Evolutionary conservation across 192 early-diverging fungal genomes (phyloP).

Genomic region (Podila horticola): DNA sequence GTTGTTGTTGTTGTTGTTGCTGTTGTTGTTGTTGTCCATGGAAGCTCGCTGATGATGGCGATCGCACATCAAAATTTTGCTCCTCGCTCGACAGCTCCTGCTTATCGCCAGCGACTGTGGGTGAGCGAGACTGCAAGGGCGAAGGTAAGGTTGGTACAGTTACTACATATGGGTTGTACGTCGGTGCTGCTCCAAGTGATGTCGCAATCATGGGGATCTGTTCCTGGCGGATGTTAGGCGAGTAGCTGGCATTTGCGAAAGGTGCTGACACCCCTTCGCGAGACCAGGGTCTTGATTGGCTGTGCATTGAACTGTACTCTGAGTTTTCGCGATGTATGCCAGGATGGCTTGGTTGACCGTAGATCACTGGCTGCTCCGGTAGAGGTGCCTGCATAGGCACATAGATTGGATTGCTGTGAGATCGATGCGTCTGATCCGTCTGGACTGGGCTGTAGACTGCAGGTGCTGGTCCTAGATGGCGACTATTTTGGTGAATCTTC

Average conservation of each 20-base stretch:
- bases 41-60: background rate
- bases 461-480: background rate
- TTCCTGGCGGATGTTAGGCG: background rate
- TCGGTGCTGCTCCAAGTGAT: background rate
- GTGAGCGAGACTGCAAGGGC: background rate
- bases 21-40: background rate
- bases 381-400: background rate
- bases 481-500: background rate
- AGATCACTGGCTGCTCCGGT: background rate
- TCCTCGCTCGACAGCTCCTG: slow-evolving; percentile 7
- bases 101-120: slow-evolving; percentile 1
- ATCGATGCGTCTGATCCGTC: too few relatives aligned
- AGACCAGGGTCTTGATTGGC: background rate
- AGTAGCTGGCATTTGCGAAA: background rate
- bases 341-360: background rate
- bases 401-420: background rate
- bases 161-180: background rate
- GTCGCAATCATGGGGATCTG: background rate
- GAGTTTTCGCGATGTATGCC: background rate
- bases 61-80: background rate
- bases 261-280: background rate
- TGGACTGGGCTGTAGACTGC: background rate
- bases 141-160: background rate
- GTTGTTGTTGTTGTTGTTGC: background rate
- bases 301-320: background rate